phyloP scores from a whole-genome alignment of 208 protist genomes.

The Trichomonas tenax region DNA sequence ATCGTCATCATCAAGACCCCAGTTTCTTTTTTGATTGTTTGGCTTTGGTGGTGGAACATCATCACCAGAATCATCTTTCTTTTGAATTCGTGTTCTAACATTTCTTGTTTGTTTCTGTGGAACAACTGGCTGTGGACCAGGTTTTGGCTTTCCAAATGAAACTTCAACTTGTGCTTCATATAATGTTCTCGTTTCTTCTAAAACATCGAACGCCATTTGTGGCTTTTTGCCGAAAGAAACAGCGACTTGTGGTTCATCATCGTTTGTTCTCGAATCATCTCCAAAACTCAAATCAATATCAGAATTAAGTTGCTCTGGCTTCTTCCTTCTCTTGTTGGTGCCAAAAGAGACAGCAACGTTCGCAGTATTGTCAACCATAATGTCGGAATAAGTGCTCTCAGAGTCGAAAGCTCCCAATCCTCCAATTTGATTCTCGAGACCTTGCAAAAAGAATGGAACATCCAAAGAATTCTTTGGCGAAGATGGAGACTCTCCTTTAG shows the following conservation, averaged over 20 bases:
- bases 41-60: not conserved
- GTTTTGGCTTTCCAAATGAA: not conserved
- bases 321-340: not conserved
- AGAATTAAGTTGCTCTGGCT: not conserved
- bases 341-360: not conserved
- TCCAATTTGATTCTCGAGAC: not conserved
- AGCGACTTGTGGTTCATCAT: not conserved
- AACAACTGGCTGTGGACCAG: not conserved
- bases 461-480: not conserved
- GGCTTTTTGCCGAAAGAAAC: not conserved
- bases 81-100: no score
- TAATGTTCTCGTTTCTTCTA: not conserved
- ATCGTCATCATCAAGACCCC: not conserved
- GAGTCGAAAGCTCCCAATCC: not conserved
- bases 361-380: not conserved
- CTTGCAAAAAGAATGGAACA: not conserved
- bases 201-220: not conserved
- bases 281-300: not conserved
- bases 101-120: no score
- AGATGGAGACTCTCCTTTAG: not conserved
- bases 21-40: no score
- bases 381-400: not conserved
- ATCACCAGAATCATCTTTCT: not conserved
- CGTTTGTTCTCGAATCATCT: not conserved
- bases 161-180: not conserved